These are phyloP conservation scores for Ilex aquifolium DNA, from an alignment of 257 asterid genomes.

Conservation along the genomic window DNA sequence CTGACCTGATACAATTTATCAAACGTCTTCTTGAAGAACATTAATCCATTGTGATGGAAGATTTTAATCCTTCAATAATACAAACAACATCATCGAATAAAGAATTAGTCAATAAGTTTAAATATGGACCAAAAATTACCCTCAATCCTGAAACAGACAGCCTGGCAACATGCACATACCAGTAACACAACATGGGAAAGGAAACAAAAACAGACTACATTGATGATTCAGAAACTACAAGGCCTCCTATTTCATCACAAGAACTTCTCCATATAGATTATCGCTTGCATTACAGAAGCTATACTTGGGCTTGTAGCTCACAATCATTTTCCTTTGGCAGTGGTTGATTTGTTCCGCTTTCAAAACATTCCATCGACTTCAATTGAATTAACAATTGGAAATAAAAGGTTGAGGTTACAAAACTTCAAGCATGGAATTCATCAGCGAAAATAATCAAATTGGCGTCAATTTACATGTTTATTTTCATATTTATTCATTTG, in stretches of 20 bases:
- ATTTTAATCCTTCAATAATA: slow-evolving; percentile 69
- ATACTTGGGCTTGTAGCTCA: neutral
- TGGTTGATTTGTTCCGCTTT: no score
- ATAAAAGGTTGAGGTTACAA: neutral
- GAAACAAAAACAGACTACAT: neutral
- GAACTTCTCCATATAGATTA: neutral
- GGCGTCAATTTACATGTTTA: no score
- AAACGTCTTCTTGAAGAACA: slow-evolving; percentile 82
- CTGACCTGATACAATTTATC: slow-evolving; percentile 85
- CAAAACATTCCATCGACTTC: neutral
- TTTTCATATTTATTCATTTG: no score
- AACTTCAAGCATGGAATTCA: neutral
- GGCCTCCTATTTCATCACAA: neutral
- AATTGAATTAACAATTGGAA: neutral
- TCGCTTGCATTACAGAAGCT: neutral
- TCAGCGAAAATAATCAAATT: neutral
- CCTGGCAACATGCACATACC: neutral
- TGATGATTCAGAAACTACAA: neutral
- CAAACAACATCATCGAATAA: slow-evolving; percentile 3
- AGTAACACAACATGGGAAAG: neutral
- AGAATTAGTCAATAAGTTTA: neutral
- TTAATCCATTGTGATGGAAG: slow-evolving; percentile 75
- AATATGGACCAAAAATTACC: neutral
- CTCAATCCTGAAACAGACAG: neutral
- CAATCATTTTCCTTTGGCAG: neutral